Evolutionary conservation across 495 filamentous ascomycete genomes (phyloP).

Genomic region (Aspergillus kassunensis): DNA sequence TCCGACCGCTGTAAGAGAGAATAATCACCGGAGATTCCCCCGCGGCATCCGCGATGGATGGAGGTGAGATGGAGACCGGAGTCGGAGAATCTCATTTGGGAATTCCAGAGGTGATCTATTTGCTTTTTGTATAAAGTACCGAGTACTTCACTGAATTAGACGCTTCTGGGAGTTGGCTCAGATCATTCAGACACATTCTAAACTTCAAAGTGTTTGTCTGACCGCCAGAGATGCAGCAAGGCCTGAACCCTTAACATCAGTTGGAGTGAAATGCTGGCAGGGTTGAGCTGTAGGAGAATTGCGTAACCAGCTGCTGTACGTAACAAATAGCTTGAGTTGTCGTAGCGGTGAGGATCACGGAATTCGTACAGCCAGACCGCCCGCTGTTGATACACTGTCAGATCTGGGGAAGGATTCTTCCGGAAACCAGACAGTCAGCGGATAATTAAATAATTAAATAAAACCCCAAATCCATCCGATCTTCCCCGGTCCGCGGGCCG

Average conservation of each 20-base stretch:
- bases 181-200: no score
- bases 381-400: background rate
- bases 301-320: background rate
- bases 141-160: background rate
- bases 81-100: background rate
- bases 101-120: constrained; percentile 4
- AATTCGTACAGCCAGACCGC: background rate
- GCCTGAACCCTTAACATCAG: constrained; percentile 5
- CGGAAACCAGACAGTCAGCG: background rate
- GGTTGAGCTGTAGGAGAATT: background rate
- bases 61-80: background rate
- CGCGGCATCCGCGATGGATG: background rate
- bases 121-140: background rate
- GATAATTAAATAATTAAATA: constrained; percentile 10
- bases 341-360: background rate
- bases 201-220: no score
- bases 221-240: background rate
- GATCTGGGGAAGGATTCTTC: background rate
- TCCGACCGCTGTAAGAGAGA: background rate
- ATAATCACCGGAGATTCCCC: background rate
- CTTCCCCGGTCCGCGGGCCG: constrained; percentile 26
- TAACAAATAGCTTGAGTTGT: background rate
- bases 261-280: background rate
- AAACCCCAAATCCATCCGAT: constrained; percentile 20
- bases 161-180: no score